phyloP scores from a whole-genome alignment of 2,329 filamentous ascomycete species.

The Cladophialophora exuberans region DNA sequence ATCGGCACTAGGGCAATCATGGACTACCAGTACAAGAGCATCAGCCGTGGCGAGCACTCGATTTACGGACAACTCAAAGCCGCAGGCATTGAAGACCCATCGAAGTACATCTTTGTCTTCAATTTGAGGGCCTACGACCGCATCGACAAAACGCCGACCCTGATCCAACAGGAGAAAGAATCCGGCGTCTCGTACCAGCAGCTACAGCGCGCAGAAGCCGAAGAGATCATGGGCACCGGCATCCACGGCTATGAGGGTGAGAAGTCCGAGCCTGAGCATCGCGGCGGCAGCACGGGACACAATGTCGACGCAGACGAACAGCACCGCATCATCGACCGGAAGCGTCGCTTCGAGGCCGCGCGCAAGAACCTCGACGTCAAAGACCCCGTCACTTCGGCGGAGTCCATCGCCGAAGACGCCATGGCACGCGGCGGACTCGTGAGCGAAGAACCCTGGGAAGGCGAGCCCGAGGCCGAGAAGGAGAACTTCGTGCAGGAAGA shows the following conservation, averaged over 20 bases:
- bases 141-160: conserved; percentile 75
- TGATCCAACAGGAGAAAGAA: conserved; percentile 75
- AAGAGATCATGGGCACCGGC: conserved; percentile 80
- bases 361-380: conserved; percentile 45
- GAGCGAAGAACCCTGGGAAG: conserved; percentile 76
- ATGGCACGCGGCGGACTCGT: conserved; percentile 71
- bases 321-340: conserved; percentile 50
- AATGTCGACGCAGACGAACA: conserved; percentile 41
- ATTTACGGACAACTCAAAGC: conserved; percentile 76
- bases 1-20: conserved; percentile 91
- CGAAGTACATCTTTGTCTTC: conserved; percentile 85
- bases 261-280: conserved; percentile 36
- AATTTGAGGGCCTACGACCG: conserved; percentile 92
- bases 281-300: conserved; percentile 13
- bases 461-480: conserved; percentile 73
- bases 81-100: conserved; percentile 35
- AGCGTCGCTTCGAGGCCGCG: conserved; percentile 50
- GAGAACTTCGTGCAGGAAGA: conserved; percentile 86
- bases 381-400: conserved; percentile 52
- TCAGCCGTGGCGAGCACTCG: conserved; percentile 86
- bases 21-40: conserved; percentile 98
- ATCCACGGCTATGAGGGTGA: conserved; percentile 63
- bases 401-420: conserved; percentile 74
- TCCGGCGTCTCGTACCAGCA: conserved; percentile 84
- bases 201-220: conserved; percentile 83